Base-by-base conservation (phyloP, 176 grass and related monocot genomes). In the Avena insularis region DNA sequence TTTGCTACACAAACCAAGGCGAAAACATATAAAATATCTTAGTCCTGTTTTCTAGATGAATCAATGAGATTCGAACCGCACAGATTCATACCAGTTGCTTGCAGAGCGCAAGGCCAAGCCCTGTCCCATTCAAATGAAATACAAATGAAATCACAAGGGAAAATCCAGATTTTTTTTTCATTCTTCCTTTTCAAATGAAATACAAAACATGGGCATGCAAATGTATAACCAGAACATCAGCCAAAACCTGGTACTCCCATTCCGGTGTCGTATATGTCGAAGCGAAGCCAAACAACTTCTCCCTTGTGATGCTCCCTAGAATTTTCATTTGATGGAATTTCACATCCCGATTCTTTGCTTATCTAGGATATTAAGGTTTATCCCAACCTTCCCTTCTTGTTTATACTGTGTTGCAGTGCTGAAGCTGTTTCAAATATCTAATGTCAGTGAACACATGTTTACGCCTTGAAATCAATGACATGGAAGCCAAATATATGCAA, bases 231-330 rank as follows among this genome's bases (percentile, higher is more conserved):
- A 75, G 86, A 80, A 82, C 86, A 59, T 43, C 23, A 78, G 43
- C n/a, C 73, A 85, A 95, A 83, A 97, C 95, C 95, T 93, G 89
- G 95, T 87, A 95, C 95, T 86, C 95, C 95, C 20, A 95, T 98
- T 80, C 95, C 95, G 48, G 93, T 98, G 61, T 98, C 95, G 85
- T 93, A 98, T 64, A 98, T 89, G 65, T 90, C 85, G 19, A 86
- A 98, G 9, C 68, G 72, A 84, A 98, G 88, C 95, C 91, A 95
- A 87, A 98, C 89, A 47, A 90, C 73, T 85, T 91, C 88, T 59
- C 35, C 68, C 12, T 78, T 61, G 54, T n/a, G 56, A 79, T 84
- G 19, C 68, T 86, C 77, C 77, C 60, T 40, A 21, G 33, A 61
- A 23, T 79, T 77, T 51, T 90, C 74, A 23, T 81, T 56, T 45